Conservation (phyloP, 352 stramenopile genomes). For the Blastocystis sp. region DNA sequence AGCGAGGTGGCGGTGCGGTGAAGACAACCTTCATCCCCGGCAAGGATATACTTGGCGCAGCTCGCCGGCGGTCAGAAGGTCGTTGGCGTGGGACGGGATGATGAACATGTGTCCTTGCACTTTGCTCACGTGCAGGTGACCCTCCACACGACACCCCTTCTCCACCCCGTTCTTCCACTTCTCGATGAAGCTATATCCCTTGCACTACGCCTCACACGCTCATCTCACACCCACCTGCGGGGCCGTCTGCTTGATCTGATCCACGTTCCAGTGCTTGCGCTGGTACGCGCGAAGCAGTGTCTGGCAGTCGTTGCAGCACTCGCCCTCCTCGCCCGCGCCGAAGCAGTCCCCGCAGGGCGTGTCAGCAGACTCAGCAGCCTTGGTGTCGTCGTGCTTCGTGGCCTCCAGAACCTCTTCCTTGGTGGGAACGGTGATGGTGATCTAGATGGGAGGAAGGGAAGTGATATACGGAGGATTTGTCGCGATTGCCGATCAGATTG, state of each 20-base stretch:
- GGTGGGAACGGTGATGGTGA: constrained; percentile 49
- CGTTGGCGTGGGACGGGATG: constrained; percentile 1
- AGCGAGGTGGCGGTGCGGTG: not conserved
- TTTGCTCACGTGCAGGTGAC: constrained; percentile 35
- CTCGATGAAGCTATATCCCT: constrained; percentile 24
- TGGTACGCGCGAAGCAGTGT: constrained; percentile 70
- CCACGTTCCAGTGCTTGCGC: constrained; percentile 69
- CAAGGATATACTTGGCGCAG: not conserved
- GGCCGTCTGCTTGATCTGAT: not conserved
- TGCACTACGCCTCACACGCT: constrained; percentile 19
- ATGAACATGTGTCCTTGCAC: constrained; percentile 63
- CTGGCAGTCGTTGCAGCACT: constrained; percentile 72
- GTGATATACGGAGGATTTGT: constrained; percentile 45
- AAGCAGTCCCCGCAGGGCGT: constrained; percentile 30
- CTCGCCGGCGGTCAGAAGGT: not conserved
- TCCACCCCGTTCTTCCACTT: constrained; percentile 62
- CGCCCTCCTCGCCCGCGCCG: not conserved
- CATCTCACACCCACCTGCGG: not conserved
- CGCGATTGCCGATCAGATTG: constrained; percentile 24
- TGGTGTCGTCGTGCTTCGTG: constrained; percentile 11
- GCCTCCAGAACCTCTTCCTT: constrained; percentile 58
- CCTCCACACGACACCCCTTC: constrained; percentile 55
- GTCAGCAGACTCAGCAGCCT: not conserved
- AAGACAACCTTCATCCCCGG: too few species aligned
- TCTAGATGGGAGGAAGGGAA: not conserved